Percentiles rank a stretch among this genome's conserved stretches.
Conservation (phyloP, 495 filamentous ascomycete species). For the Elaphomyces granulatus region DNA sequence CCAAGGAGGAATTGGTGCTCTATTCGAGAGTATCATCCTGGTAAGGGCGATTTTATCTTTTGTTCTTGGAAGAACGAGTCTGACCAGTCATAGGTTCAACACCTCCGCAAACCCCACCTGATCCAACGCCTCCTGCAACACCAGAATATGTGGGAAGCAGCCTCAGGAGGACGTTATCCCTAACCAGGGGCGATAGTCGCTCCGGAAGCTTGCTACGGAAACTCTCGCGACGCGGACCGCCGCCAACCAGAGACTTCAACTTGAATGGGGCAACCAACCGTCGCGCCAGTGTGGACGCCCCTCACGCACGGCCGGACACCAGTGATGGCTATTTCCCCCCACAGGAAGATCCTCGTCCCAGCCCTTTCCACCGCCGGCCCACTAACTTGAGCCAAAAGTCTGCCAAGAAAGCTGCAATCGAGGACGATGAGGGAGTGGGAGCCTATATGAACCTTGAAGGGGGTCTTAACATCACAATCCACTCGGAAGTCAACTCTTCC, state of each 20-base stretch:
- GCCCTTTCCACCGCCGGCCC: slow-evolving; percentile 53
- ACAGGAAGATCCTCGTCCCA: slow-evolving; percentile 22
- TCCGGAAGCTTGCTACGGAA: slow-evolving; percentile 40
- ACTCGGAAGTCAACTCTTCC: slow-evolving; percentile 69
- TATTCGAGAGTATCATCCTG: slow-evolving; percentile 68
- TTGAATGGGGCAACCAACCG: slow-evolving; percentile 11
- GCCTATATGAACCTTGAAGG: slow-evolving; percentile 50
- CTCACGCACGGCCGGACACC: slow-evolving; percentile 12
- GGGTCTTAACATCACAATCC: slow-evolving; percentile 71
- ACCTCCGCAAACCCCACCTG: slow-evolving; percentile 50
- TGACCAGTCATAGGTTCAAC: slow-evolving; percentile 31
- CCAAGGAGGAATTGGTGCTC: slow-evolving; percentile 90
- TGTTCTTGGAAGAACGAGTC: neutral
- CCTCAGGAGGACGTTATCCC: slow-evolving; percentile 45
- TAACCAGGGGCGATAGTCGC: slow-evolving; percentile 41
- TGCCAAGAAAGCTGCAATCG: slow-evolving; percentile 23
- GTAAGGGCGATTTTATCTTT: slow-evolving; percentile 14
- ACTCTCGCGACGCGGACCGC: slow-evolving; percentile 29
- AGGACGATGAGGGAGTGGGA: slow-evolving; percentile 28
- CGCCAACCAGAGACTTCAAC: slow-evolving; percentile 32
- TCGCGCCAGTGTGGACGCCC: slow-evolving; percentile 27
- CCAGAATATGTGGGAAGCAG: slow-evolving; percentile 33
- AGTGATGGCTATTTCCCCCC: slow-evolving; percentile 28
- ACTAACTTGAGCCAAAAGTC: slow-evolving; percentile 53
- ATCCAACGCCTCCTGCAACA: slow-evolving; percentile 14